Conservation (phyloP, 2,329 filamentous ascomycete genomes). For the Whalleya microplaca region DNA sequence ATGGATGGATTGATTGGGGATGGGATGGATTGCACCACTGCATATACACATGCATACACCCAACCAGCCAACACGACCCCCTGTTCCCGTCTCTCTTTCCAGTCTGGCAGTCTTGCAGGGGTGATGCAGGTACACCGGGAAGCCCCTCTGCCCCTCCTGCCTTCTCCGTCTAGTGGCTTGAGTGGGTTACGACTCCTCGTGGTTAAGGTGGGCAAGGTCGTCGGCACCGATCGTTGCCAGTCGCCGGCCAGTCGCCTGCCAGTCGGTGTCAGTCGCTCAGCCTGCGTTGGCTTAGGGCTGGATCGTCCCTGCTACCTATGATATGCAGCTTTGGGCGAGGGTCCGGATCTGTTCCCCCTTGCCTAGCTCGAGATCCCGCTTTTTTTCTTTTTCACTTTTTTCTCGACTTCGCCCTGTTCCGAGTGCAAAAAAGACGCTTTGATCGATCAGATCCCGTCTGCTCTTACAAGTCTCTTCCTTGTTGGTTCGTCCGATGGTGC, state of each 20-base stretch:
- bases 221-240: no score
- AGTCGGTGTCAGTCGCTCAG: no score
- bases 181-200: no score
- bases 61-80: background rate
- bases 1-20: conserved; percentile 3
- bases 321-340: background rate
- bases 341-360: background rate
- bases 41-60: conserved; percentile 2
- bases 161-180: no score
- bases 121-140: background rate
- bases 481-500: background rate
- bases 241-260: no score
- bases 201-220: no score
- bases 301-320: background rate
- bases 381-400: background rate
- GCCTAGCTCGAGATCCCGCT: background rate
- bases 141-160: background rate
- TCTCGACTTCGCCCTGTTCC: background rate
- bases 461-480: background rate
- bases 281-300: background rate
- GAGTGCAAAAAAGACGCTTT: background rate
- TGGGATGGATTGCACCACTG: conserved; percentile 18
- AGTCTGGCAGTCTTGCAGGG: background rate
- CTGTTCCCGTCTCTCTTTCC: background rate
- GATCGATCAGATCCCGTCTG: background rate